Evolutionary conservation across 306 rosid genomes (phyloP).

Genomic region (Quercus wislizeni): DNA sequence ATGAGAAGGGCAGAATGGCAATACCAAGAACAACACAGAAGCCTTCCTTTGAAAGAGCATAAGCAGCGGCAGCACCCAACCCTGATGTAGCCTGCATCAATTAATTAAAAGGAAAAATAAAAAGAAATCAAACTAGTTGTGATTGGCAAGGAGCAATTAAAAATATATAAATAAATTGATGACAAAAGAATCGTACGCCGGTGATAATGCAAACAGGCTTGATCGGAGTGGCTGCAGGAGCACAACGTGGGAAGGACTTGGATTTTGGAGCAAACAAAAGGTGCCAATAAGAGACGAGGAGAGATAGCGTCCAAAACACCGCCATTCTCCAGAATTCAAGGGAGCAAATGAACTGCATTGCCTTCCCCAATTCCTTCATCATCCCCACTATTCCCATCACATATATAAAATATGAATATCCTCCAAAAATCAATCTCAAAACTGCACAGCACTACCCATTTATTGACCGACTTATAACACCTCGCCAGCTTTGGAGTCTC

Average conservation of each 20-base stretch:
- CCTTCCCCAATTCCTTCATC: too few relatives aligned
- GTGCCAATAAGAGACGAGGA: constrained; percentile 38
- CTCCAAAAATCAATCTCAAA: too few relatives aligned
- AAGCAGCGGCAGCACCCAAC: constrained; percentile 73
- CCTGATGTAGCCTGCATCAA: constrained; percentile 86
- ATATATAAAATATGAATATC: too few relatives aligned
- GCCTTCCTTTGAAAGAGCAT: constrained; percentile 64
- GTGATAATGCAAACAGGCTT: constrained; percentile 76
- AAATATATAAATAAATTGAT: background rate
- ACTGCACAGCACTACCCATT: too few relatives aligned
- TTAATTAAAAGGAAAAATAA: background rate
- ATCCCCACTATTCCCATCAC: too few relatives aligned
- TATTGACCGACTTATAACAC: too few relatives aligned
- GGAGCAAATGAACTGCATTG: too few relatives aligned
- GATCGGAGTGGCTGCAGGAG: constrained; percentile 19
- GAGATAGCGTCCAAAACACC: too few relatives aligned
- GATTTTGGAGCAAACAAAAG: constrained; percentile 27
- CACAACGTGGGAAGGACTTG: constrained; percentile 34
- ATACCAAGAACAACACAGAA: constrained; percentile 73
- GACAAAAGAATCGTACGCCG: constrained; percentile 47
- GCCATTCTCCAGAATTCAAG: too few relatives aligned
- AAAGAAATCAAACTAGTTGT: background rate
- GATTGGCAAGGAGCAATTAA: background rate
- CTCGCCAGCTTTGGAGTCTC: too few relatives aligned
- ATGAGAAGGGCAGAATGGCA: background rate